Base-by-base conservation (phyloP, 202 grass and related monocot genomes). In the Digitaria exilis region DNA sequence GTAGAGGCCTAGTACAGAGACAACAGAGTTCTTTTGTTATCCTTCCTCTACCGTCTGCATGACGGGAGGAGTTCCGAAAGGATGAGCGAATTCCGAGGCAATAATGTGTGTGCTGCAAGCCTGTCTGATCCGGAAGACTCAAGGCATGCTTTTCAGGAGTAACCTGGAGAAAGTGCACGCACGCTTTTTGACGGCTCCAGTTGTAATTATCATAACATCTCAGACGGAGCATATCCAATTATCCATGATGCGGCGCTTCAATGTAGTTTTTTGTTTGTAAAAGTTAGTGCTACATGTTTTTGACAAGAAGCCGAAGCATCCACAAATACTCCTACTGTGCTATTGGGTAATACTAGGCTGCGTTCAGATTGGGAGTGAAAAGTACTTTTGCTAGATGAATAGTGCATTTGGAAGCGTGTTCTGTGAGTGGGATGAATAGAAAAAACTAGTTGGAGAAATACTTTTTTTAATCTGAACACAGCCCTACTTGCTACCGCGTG, bases 151-250 rank as follows among this genome's bases (percentile, higher is more conserved):
- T 71, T 31, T 19, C n/a, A 1, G 16, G 4, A 50, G 19, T 24
- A 31, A 32, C 11, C 52, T 72, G 13, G 19, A 72, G 54, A 72
- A 71, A 60, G 68, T 73, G 42, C 21, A 50, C n/a, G 28, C 80
- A 14, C 31, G 41, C 39, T 73, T 63, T 63, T 73, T n/a, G 68
- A 82, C 32, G 42, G 7, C 69, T 71, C 43, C 14, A 1, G 7
- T 11, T 39, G n/a, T n/a, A 48, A 7, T 35, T 4, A 73, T 73
- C 31, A 62, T 18, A 19, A 62, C 12, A 19, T 0, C 4, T 15
- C 3, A 22, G 42, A 62, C 58, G 24, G 2, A 14, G 2, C 11
- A 13, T 59, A 39, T 39, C 26, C 58, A 16, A 3, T 5, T 59
- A 39, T 39, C 26, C 58, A 16, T 16, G 43, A 35, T 64, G 11